Evolutionary conservation across 2,329 filamentous ascomycete species (phyloP), one percentile per base, ranked within the genome.

Genomic region (Ascochyta viciae-villosae): DNA sequence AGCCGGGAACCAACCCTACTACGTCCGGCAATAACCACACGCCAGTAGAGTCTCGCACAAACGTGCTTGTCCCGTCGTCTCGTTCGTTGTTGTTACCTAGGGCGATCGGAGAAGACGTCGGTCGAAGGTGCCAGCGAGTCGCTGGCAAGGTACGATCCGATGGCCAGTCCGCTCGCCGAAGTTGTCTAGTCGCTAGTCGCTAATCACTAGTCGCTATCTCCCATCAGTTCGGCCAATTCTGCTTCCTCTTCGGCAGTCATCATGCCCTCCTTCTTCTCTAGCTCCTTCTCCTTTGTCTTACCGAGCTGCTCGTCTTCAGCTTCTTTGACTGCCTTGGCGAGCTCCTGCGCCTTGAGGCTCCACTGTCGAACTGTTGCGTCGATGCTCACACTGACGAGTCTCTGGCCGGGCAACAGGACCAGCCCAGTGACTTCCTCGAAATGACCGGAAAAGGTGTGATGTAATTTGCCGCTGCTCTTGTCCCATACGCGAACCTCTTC

Each of bases 401-500:
- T 76, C 58, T 81, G 80, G 5, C 77, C 77, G 24, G 76, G 74
- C 26, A 92, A 73, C 45, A 96, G 72, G 1, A 89, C 81, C 39
- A 98, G 77, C 33, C 89, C 91, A 1, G 92, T 97, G 13, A 99
- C 89, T 75, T 98, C 95, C 70, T 99, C 92, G 71, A 87, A 98
- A 77, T 99, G 95, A 0, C 95, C 95, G 34, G 86, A 83, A 58
- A 94, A 87, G 7, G 84, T 84, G 73, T 90, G 90, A 70, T 89
- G 84, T 29, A 96, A 79, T 72, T 89, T 87, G 4, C 91, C 91
- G 8, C 86, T 88, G 37, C 78, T 80, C 72, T 79, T 77, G 73
- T 96, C 89, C 94, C 94, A 99, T 8, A 98, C 84, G 66, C 96
- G 90, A 55, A 99, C 83, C 66, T 96, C 87, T 76, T 99, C 95